Conservation (phyloP, 2,329 filamentous ascomycete genomes). For the Clarireedia homoeocarpa region DNA sequence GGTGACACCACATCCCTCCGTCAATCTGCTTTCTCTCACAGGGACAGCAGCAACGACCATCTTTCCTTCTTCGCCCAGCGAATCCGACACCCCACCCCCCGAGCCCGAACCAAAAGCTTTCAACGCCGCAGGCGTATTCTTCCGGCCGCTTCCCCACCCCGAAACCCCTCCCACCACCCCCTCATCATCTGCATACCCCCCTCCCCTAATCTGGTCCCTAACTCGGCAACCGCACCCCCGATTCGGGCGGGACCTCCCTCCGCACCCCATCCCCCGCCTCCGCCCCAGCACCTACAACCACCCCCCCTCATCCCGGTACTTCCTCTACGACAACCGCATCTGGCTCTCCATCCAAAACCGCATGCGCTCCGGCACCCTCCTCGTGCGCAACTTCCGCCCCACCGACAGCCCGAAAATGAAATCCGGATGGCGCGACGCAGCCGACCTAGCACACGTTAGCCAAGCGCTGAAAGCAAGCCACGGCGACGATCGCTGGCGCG, state of each 20-base stretch:
- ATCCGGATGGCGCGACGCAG: not conserved
- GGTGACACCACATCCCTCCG: conserved; percentile 37
- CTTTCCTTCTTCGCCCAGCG: not conserved
- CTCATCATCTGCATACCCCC: not conserved
- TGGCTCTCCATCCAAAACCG: conserved; percentile 34
- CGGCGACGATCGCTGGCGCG: not conserved
- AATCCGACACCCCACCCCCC: conserved; percentile 1
- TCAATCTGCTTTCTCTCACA: conserved; percentile 35
- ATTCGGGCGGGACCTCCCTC: too few relatives aligned
- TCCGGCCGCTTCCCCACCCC: conserved; percentile 19
- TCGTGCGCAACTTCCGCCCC: too few relatives aligned
- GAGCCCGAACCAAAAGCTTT: conserved; percentile 16
- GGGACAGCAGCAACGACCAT: not conserved
- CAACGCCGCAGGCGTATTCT: not conserved
- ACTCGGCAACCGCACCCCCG: too few relatives aligned
- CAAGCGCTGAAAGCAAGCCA: not conserved
- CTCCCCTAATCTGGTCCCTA: conserved; percentile 27
- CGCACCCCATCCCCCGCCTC: not conserved
- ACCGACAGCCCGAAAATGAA: not conserved
- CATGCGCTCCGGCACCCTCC: too few relatives aligned
- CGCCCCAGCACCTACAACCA: not conserved
- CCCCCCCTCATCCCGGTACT: conserved; percentile 19
- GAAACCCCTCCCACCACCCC: too few relatives aligned
- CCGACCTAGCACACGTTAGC: not conserved
- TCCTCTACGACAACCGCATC: conserved; percentile 50